Percentiles rank a stretch among this genome's conserved stretches.
Conservation (phyloP, 2,329 filamentous ascomycete genomes). For the Pezicula carpinea region DNA sequence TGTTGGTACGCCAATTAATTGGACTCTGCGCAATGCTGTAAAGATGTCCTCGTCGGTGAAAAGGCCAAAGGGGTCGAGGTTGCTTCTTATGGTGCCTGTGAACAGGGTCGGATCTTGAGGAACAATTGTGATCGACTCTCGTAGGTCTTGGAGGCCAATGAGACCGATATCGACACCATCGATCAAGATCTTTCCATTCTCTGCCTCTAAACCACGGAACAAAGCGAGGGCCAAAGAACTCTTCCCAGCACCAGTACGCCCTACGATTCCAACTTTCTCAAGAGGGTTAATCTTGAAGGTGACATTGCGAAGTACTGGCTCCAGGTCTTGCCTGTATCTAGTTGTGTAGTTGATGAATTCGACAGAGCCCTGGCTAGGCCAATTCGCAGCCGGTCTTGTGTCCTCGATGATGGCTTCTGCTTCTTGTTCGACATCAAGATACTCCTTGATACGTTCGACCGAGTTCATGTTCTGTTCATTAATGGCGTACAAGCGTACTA, state of each 20-base stretch:
- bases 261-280: conserved; percentile 95
- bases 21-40: conserved; percentile 77
- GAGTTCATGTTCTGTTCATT: conserved; percentile 99
- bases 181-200: conserved; percentile 82
- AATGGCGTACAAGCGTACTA: conserved; percentile 86
- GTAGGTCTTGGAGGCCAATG: conserved; percentile 89
- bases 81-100: conserved; percentile 84
- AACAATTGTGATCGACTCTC: conserved; percentile 93
- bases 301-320: conserved; percentile 77
- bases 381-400: conserved; percentile 70
- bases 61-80: conserved; percentile 85
- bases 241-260: conserved; percentile 92
- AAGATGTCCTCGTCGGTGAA: conserved; percentile 93
- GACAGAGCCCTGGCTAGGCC: conserved; percentile 81
- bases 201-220: conserved; percentile 90
- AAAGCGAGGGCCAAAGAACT: conserved; percentile 89
- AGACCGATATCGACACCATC: conserved; percentile 85
- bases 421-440: conserved; percentile 93
- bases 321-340: conserved; percentile 80
- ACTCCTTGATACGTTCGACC: conserved; percentile 95
- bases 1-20: conserved; percentile 63
- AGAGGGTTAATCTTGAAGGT: conserved; percentile 80
- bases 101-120: conserved; percentile 96
- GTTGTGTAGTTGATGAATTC: conserved; percentile 89
- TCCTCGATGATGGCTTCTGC: conserved; percentile 73